These are phyloP conservation scores for Fusarium pseudocircinatum DNA, from an alignment of 2,329 filamentous ascomycete species.

Conservation along the genomic window DNA sequence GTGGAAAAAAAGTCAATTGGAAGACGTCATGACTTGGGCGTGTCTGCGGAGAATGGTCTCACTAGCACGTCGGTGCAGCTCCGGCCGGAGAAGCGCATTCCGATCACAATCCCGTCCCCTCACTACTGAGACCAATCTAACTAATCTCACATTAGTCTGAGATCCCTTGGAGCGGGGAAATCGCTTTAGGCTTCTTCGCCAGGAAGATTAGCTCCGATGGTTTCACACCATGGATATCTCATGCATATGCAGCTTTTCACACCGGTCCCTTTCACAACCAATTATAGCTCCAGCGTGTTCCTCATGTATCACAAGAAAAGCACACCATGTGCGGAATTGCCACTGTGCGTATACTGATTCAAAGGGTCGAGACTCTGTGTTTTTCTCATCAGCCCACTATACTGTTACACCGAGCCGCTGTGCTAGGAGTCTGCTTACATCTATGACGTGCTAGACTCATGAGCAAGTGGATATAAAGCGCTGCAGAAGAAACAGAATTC, in stretches of 20 bases:
- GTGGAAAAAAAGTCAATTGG: conserved; percentile 2
- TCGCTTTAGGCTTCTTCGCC: neutral
- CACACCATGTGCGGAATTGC: neutral
- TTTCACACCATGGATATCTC: neutral
- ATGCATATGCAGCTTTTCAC: conserved; percentile 16
- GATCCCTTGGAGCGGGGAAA: neutral
- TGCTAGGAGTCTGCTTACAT: neutral
- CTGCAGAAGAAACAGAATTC: neutral
- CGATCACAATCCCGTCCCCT: neutral
- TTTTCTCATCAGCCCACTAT: neutral
- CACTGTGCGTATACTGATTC: neutral
- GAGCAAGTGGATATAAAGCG: neutral
- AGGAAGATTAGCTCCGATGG: conserved; percentile 22
- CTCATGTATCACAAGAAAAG: neutral
- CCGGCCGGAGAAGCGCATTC: conserved; percentile 7
- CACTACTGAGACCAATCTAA: neutral
- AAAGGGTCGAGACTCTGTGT: neutral
- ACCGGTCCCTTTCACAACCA: conserved; percentile 6
- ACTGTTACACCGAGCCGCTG: conserved; percentile 2
- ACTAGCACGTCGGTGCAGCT: neutral
- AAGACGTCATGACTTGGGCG: conserved; percentile 37
- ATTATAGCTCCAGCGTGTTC: neutral
- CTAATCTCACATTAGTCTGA: neutral
- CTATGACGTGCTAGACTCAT: conserved; percentile 28
- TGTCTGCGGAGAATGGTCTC: conserved; percentile 6